Evolutionary conservation across 2,329 filamentous ascomycete species (phyloP).

Genomic region (Fusarium metavorans): DNA sequence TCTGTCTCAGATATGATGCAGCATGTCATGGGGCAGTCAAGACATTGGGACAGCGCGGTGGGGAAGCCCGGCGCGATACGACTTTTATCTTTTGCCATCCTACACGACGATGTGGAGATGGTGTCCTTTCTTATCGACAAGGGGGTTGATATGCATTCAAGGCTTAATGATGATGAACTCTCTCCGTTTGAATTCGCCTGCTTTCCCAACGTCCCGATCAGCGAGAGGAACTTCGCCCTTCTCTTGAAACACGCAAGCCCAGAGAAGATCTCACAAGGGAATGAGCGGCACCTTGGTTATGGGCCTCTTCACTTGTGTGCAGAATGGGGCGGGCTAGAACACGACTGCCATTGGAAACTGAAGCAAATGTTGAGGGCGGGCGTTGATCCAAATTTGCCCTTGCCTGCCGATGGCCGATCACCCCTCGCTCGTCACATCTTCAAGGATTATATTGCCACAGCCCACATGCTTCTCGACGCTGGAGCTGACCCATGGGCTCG

Average conservation of each 20-base stretch:
- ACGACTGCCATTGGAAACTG: neutral
- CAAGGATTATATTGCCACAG: neutral
- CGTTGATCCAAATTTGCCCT: neutral
- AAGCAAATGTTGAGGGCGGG: neutral
- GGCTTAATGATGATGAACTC: neutral
- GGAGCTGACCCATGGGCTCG: conserved; percentile 14
- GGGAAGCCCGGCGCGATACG: neutral
- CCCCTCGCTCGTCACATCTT: neutral
- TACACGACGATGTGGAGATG: neutral
- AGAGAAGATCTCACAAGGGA: neutral
- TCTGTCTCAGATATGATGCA: neutral
- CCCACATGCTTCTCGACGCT: neutral
- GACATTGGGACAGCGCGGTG: neutral
- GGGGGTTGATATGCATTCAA: neutral
- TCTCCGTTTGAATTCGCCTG: conserved; percentile 10
- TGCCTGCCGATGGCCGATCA: neutral
- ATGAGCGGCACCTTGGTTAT: neutral
- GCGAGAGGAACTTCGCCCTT: neutral
- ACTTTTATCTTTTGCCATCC: neutral
- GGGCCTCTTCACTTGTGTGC: neutral
- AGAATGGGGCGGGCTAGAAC: accelerated
- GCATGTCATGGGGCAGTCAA: neutral
- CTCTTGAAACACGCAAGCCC: neutral
- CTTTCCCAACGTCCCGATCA: neutral
- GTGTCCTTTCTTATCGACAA: neutral